Evolutionary conservation across 2,329 filamentous ascomycete genomes (phyloP).

Genomic region (Neonectria punicea): DNA sequence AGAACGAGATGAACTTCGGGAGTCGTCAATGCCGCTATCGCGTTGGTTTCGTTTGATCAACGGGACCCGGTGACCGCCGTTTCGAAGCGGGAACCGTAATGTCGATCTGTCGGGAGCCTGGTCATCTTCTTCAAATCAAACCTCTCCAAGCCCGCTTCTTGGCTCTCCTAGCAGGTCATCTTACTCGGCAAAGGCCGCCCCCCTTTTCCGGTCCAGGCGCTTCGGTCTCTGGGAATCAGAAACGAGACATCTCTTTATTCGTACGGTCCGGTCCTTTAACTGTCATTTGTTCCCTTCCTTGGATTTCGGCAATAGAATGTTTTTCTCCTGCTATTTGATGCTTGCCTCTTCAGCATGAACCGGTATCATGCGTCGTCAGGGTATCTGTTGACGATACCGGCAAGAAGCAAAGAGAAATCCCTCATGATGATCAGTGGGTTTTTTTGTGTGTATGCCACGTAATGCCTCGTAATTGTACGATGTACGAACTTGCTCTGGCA

Average conservation of each 20-base stretch:
- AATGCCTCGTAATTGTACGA: neutral
- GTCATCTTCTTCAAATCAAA: slow-evolving; percentile 34
- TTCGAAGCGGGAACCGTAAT: slow-evolving; percentile 28
- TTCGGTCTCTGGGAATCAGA: slow-evolving; percentile 20
- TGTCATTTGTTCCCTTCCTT: neutral
- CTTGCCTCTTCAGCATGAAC: neutral
- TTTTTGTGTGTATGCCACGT: neutral
- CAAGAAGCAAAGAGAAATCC: neutral
- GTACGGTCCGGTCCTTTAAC: neutral
- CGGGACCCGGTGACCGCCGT: slow-evolving; percentile 20
- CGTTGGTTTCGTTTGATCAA: slow-evolving; percentile 14
- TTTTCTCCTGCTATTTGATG: neutral
- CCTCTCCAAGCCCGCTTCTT: slow-evolving; percentile 29
- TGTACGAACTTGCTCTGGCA: neutral
- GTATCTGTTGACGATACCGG: neutral
- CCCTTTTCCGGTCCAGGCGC: slow-evolving; percentile 28
- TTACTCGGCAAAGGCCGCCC: slow-evolving; percentile 19
- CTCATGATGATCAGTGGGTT: neutral
- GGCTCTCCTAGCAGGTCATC: slow-evolving; percentile 28
- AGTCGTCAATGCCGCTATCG: slow-evolving; percentile 4
- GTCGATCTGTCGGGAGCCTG: slow-evolving; percentile 36
- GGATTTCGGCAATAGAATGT: neutral
- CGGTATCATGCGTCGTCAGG: neutral
- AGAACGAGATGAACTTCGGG: neutral
- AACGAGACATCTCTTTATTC: neutral